Percentiles rank a stretch among this genome's conserved stretches.
These are phyloP conservation scores for Barnettozyma wickerhamii DNA, from an alignment of 805 yeast genomes.

Conservation along the genomic window DNA sequence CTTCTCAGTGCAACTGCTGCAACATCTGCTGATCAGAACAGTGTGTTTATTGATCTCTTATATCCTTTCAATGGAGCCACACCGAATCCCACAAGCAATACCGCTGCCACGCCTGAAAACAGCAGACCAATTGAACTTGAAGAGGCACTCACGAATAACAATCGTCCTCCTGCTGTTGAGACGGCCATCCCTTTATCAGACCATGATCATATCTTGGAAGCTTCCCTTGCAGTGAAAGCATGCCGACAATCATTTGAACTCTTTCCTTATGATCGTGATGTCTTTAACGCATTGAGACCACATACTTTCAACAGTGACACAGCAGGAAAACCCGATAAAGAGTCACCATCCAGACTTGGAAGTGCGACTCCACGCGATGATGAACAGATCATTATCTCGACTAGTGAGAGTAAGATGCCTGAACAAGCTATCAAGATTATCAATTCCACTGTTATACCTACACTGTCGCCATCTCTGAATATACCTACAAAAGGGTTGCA, in stretches of 20 bases:
- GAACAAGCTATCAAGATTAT: conserved; percentile 41
- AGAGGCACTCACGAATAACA: no score
- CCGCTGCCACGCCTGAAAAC: conserved; percentile 4
- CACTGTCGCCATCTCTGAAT: conserved; percentile 27
- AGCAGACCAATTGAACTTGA: no score
- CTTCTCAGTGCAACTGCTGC: conserved; percentile 69
- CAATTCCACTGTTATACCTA: conserved; percentile 29
- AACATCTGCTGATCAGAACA: conserved; percentile 47
- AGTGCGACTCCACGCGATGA: conserved; percentile 2
- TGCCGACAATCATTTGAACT: conserved; percentile 7
- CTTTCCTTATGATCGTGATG: conserved; percentile 23
- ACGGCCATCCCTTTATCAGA: conserved; percentile 4
- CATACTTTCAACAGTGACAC: conserved; percentile 8
- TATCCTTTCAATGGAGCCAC: conserved; percentile 23
- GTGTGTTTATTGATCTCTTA: conserved; percentile 51
- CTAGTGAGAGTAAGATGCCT: conserved; percentile 42
- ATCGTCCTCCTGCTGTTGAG: background rate
- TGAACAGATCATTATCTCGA: conserved; percentile 17
- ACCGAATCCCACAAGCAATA: background rate
- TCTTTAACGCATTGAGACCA: conserved; percentile 24
- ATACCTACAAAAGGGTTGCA: conserved; percentile 59
- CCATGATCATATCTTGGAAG: background rate
- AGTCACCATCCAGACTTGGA: background rate
- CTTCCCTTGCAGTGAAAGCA: background rate
- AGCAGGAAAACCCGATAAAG: background rate